Conservation (phyloP, 2,329 filamentous ascomycete species). For the Fusarium continuum region DNA sequence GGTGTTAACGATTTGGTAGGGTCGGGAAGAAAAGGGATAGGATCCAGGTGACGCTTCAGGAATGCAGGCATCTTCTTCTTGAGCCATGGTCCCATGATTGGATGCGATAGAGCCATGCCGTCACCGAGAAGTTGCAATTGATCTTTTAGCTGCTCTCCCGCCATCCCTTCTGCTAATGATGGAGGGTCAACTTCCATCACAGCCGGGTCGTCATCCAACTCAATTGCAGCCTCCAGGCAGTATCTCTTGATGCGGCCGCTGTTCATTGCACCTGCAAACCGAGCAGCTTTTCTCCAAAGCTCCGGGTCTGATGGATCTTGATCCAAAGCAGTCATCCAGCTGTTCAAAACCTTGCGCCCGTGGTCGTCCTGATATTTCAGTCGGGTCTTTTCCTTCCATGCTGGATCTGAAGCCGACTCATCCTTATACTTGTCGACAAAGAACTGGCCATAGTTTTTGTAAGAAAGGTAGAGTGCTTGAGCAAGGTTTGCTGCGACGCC, state of each 20-base stretch:
- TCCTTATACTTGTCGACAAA: slow-evolving; percentile 71
- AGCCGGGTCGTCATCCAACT: slow-evolving; percentile 72
- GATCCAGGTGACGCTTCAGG: slow-evolving; percentile 66
- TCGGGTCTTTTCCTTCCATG: slow-evolving; percentile 50
- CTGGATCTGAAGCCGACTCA: slow-evolving; percentile 58
- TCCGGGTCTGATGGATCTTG: slow-evolving; percentile 74
- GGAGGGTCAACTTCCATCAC: slow-evolving; percentile 69
- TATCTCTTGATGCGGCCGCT: slow-evolving; percentile 67
- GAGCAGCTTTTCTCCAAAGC: slow-evolving; percentile 68
- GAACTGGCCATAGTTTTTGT: slow-evolving; percentile 96
- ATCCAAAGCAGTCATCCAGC: slow-evolving; percentile 68
- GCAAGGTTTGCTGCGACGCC: slow-evolving; percentile 81
- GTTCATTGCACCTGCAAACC: slow-evolving; percentile 66
- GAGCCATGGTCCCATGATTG: slow-evolving; percentile 66
- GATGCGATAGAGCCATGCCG: slow-evolving; percentile 66
- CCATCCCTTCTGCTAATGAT: slow-evolving; percentile 69
- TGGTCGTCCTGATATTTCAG: slow-evolving; percentile 45
- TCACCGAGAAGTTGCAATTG: slow-evolving; percentile 64
- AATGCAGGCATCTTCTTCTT: slow-evolving; percentile 60
- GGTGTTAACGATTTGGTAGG: slow-evolving; percentile 54
- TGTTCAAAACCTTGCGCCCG: slow-evolving; percentile 60
- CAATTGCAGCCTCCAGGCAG: slow-evolving; percentile 72
- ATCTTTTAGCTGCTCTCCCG: slow-evolving; percentile 68
- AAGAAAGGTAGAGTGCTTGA: slow-evolving; percentile 89
- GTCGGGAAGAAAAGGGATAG: slow-evolving; percentile 69